Percentiles rank a stretch among this genome's conserved stretches.
These are phyloP conservation scores for Blastobotrys mokoenaii DNA, from an alignment of 805 yeast genomes.

Conservation along the genomic window DNA sequence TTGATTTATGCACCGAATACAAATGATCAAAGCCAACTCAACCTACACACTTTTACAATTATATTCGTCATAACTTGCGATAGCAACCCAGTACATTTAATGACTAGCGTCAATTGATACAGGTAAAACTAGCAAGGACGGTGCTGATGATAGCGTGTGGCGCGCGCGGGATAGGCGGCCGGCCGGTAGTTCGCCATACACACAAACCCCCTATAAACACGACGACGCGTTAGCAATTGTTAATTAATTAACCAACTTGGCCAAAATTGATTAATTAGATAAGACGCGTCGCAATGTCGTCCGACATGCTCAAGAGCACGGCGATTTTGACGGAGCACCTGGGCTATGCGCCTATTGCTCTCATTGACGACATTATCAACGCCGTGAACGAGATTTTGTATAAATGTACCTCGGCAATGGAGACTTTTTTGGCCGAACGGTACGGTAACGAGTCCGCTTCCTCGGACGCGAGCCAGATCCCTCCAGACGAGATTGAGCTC, in stretches of 20 bases:
- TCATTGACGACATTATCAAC: slow-evolving; percentile 81
- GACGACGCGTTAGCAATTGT: too few species aligned
- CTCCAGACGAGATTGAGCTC: slow-evolving; percentile 45
- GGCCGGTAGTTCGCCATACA: too few species aligned
- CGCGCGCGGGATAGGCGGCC: too few species aligned
- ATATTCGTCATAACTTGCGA: too few species aligned
- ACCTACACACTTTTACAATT: too few species aligned
- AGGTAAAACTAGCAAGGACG: too few species aligned
- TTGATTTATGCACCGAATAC: too few species aligned
- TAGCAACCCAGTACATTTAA: too few species aligned
- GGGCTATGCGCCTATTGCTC: slow-evolving; percentile 73
- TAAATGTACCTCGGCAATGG: slow-evolving; percentile 73
- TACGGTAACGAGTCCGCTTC: slow-evolving; percentile 19
- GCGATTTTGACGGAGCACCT: slow-evolving; percentile 70
- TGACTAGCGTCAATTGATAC: too few species aligned
- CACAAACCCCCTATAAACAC: too few species aligned
- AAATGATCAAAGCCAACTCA: too few species aligned
- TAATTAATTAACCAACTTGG: neutral
- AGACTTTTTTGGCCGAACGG: slow-evolving; percentile 44
- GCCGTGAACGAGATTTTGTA: slow-evolving; percentile 79
- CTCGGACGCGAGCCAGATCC: too few species aligned
- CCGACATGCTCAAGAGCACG: slow-evolving; percentile 8
- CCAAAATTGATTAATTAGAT: neutral
- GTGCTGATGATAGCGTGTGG: neutral
- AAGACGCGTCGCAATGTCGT: neutral